Evolutionary conservation across 768 basidiomycete genomes (phyloP), one percentile per base, ranked within the genome.

Genomic region (Amanita jacksonii): DNA sequence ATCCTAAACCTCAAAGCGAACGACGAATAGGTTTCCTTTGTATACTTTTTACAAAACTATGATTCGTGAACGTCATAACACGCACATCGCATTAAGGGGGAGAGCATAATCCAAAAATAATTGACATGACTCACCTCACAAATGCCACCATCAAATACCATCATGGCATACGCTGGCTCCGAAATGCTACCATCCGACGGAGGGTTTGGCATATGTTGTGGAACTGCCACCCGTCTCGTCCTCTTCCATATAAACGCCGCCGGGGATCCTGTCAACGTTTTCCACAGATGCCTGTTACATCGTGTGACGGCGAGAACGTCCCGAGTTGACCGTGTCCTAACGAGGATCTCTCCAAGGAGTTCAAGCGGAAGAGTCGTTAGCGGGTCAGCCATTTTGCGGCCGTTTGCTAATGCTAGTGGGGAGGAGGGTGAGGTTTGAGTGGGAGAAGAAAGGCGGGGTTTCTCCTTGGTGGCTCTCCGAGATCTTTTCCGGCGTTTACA

Each of bases 261-360:
- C 3, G 67, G 52, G 16, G 69, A 67, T 36, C 60, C 57, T 1
- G 71, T 61, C 3, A 85, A 66, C 0, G 72, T 69, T 2, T 52
- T 53, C 52, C 74, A 73, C 8, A 83, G 64, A 48, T 61, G 67
- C 47, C 74, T 76, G 65, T 67, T 77, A 30, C 71, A 72, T 5
- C 79, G 72, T 8, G 80, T 67, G 4, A 83, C 60, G 1, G 81
- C 68, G 28, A 85, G 67, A 9, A 83, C 62, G 47, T 78, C 75
- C 38, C 65, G 64, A 1, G 79, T 69, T 0, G 77, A 81, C 4
- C 58, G 48, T 0, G 73, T 73, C 39, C 63, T 61, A 5, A 74
- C 56, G 15, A 85, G 68, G 38, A 85, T 70, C 52, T 82, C 81
- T 3, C 76, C 73, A 5, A 84, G 55, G 10, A 86, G 63, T 52